Percentiles rank a stretch among this genome's conserved stretches.
Evolutionary conservation across 306 rosid species (phyloP).

Genomic region (Lathyrus tuberosus): DNA sequence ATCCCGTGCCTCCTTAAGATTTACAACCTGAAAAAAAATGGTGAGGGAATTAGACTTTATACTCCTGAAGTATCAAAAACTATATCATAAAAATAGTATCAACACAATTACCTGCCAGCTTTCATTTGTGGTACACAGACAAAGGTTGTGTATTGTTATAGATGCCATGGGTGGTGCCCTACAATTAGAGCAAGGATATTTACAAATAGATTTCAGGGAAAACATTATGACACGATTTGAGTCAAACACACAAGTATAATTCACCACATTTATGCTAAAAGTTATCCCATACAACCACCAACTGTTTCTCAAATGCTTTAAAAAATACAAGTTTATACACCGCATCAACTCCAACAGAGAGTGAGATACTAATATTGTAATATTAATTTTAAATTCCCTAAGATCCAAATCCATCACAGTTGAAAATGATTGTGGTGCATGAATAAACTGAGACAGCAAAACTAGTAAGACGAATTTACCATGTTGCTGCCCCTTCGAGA

Average conservation of each 20-base stretch:
- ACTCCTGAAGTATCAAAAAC: conserved; percentile 16
- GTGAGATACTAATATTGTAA: conserved; percentile 11
- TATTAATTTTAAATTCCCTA: conserved; percentile 27
- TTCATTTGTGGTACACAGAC: conserved; percentile 86
- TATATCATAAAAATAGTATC: conserved; percentile 31
- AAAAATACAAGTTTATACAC: background rate
- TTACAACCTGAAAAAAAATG: conserved; percentile 69
- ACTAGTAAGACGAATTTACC: conserved; percentile 54
- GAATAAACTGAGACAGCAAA: conserved; percentile 26
- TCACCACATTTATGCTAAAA: conserved; percentile 14
- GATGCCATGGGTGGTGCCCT: conserved; percentile 98
- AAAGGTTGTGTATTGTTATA: conserved; percentile 80
- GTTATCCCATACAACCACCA: conserved; percentile 25
- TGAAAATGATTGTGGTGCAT: conserved; percentile 21
- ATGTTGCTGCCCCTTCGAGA: conserved; percentile 72
- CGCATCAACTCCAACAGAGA: conserved; percentile 28
- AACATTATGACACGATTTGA: conserved; percentile 16
- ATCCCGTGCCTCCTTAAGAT: conserved; percentile 92
- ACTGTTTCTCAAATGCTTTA: background rate
- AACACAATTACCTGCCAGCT: conserved; percentile 73
- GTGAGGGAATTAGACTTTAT: conserved; percentile 27
- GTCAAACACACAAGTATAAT: conserved; percentile 25
- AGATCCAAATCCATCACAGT: conserved; percentile 22
- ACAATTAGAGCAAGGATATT: conserved; percentile 31
- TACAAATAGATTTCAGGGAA: conserved; percentile 13